Conservation (phyloP, 2,329 filamentous ascomycete genomes). For the Falciphora oryzae region DNA sequence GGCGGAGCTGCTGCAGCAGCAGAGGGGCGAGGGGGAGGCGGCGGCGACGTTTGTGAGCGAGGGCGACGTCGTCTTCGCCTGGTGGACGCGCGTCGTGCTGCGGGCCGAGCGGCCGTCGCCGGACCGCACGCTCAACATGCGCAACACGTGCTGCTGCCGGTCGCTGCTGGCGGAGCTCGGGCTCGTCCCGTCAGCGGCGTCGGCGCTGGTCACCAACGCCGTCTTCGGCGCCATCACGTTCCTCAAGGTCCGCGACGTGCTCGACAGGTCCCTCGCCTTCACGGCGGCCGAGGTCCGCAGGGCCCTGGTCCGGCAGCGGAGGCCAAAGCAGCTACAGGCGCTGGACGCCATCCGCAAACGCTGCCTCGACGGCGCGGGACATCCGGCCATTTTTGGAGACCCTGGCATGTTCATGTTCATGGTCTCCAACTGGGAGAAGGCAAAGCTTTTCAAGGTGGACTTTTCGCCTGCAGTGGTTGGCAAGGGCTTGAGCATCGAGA, state of each 20-base stretch:
- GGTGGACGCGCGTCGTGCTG: constrained; percentile 25
- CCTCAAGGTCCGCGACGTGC: constrained; percentile 10
- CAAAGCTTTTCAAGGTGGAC: constrained; percentile 15
- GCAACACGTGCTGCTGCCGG: constrained; percentile 34
- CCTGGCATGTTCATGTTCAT: neutral
- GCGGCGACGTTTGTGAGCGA: constrained; percentile 36
- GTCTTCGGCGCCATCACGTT: constrained; percentile 17
- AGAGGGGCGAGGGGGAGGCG: constrained; percentile 10
- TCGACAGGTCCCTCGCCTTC: constrained; percentile 13
- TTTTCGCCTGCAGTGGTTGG: constrained; percentile 15
- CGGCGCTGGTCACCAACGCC: constrained; percentile 23
- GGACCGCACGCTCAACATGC: constrained; percentile 26
- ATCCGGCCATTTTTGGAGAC: constrained; percentile 5
- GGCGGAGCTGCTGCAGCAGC: constrained; percentile 19
- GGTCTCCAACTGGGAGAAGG: constrained; percentile 16
- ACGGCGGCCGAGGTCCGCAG: constrained; percentile 15
- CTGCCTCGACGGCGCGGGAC: constrained; percentile 10
- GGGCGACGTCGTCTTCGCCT: constrained; percentile 39
- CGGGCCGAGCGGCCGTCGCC: constrained; percentile 17
- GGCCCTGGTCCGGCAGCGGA: constrained; percentile 14
- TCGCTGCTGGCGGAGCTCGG: constrained; percentile 18
- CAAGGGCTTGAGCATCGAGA: neutral
- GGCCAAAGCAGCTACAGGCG: constrained; percentile 15
- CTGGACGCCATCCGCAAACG: constrained; percentile 9
- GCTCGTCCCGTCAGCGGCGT: neutral